Base-by-base conservation (phyloP, 768 basidiomycete species). In the Chiua virens region DNA sequence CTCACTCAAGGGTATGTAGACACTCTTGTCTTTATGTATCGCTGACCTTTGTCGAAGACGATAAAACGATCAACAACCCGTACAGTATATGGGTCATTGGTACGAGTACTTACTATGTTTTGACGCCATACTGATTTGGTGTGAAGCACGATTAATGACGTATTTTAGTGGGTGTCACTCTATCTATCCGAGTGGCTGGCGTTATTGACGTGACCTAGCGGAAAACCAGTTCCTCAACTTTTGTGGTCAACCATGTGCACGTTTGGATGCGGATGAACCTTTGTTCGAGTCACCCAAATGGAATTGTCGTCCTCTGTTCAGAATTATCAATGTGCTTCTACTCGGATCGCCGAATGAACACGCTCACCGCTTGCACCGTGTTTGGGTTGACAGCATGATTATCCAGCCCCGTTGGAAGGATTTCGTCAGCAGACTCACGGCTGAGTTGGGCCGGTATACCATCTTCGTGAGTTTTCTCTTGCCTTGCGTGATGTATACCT, bases 221-320 rank as follows among this genome's bases (percentile, higher is more conserved):
- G 57, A 58, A 44, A 49, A 59, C 22, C 44, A 55, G 17, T 58
- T 58, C n/a, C 8, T 58, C 35, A 48, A 45, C 8, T 57, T 57
- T 18, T 48, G 18, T 1, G 52, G 57, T 20, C 57, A 58, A 43
- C 14, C 36, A 1, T 58, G 44, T 3, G 57, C 57, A 14, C 57
- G 47, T 14, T 25, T 55, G 52, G 46, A 55, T n/a, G 52, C 57
- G 20, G 57, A 55, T 28, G 43, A 40, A 17, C 47, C 56, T 0
- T 43, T 59, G 20, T 55, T 59, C 8, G 42, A 32, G 17, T 14
- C 46, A 32, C 57, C 37, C 10, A 38, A 17, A 4, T 59, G 52
- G 57, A 46, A 46, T 15, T 44, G 22, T 9, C 41, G 20, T 7
- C 1, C 3, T 5, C 8, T 11, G 5, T 59, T 59, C 28, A 39